Conservation (phyloP, 108 stramenopile species). For the Stephanodiscus minutulus region DNA sequence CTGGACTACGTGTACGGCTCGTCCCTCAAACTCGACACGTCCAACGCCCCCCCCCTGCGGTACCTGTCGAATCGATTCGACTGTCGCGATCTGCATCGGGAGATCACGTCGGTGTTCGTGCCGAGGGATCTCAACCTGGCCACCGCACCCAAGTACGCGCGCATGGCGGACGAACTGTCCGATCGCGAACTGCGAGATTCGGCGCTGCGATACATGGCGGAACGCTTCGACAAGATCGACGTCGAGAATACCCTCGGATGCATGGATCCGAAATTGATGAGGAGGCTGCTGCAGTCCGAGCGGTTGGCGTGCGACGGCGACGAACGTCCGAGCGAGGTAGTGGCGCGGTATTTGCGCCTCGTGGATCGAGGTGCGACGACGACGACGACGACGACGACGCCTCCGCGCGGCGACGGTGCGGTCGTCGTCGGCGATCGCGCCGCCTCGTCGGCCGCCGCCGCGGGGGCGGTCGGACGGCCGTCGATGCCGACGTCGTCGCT, state of each 20-base stretch:
- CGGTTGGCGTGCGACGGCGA: constrained; percentile 18
- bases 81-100: constrained; percentile 32
- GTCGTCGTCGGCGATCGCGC: constrained; percentile 1
- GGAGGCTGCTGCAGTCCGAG: constrained; percentile 40
- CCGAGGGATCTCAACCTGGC: constrained; percentile 25
- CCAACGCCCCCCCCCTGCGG: constrained; percentile 37
- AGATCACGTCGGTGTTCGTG: constrained; percentile 23
- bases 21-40: constrained; percentile 21
- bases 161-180: constrained; percentile 37
- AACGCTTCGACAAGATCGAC: constrained; percentile 36
- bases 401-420: no score
- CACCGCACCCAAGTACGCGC: constrained; percentile 33
- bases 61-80: constrained; percentile 48
- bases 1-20: constrained; percentile 46
- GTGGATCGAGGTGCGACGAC: background rate
- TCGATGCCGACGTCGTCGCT: background rate
- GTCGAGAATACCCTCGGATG: constrained; percentile 16
- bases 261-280: constrained; percentile 35
- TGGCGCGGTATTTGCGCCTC: constrained; percentile 31
- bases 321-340: constrained; percentile 27
- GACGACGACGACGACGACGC: no score
- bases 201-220: constrained; percentile 32
- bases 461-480: no score
- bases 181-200: constrained; percentile 39
- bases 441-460: background rate